phyloP scores from a whole-genome alignment of 768 basidiomycete genomes.

The Lactarius evosmus region DNA sequence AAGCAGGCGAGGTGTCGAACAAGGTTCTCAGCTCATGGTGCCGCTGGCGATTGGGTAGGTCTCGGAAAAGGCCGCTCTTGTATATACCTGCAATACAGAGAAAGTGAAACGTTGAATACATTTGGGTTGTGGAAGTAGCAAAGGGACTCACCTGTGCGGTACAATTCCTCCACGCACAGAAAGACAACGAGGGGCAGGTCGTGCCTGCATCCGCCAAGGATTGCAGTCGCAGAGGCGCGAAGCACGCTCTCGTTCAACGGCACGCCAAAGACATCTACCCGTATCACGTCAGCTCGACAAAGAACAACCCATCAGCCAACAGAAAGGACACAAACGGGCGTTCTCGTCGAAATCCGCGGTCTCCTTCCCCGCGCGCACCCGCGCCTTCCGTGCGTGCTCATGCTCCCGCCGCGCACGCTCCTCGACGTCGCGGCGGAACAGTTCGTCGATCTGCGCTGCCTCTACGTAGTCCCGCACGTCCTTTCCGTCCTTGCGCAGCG shows the following conservation, averaged over 20 bases:
- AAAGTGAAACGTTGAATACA: neutral
- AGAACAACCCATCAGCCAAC: no score
- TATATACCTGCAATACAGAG: conserved; percentile 39
- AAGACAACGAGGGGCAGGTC: conserved; percentile 41
- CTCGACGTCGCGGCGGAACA: conserved; percentile 19
- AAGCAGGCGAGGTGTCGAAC: conserved; percentile 37
- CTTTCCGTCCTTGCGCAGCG: conserved; percentile 16
- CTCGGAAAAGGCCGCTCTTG: conserved; percentile 42
- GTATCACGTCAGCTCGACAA: neutral
- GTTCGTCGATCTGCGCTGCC: conserved; percentile 15
- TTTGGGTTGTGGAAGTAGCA: neutral
- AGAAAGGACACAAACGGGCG: neutral
- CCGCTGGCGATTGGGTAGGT: conserved; percentile 41
- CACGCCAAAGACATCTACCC: conserved; percentile 39
- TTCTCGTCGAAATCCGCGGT: conserved; percentile 1
- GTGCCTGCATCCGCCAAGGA: conserved; percentile 40
- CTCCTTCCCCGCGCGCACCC: conserved; percentile 17
- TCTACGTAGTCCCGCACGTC: conserved; percentile 26
- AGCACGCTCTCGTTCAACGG: conserved; percentile 37
- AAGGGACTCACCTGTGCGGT: conserved; percentile 39
- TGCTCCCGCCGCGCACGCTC: conserved; percentile 24
- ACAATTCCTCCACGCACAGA: conserved; percentile 46
- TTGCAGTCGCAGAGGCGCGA: conserved; percentile 35
- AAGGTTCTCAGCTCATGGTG: conserved; percentile 39
- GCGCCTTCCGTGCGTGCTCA: conserved; percentile 15